Conservation (phyloP, 73 alveolate species). For the Durusdinium trenchii region DNA sequence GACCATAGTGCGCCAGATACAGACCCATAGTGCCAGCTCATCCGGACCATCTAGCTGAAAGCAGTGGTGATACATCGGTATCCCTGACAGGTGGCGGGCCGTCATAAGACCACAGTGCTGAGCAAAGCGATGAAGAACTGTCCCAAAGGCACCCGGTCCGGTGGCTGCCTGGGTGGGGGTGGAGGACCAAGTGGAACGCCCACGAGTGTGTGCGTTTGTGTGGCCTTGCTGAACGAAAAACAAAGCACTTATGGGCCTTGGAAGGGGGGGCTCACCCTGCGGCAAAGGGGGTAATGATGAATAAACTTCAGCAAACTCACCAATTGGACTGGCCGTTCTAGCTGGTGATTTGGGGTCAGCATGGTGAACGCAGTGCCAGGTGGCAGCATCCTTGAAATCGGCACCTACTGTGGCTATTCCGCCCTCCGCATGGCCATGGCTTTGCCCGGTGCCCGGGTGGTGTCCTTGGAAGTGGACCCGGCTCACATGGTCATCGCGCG, state of each 20-base stretch:
- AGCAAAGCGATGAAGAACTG: slow-evolving; percentile 70
- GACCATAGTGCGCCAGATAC: not conserved
- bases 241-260: no score
- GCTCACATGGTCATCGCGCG: slow-evolving; percentile 95
- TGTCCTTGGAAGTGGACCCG: slow-evolving; percentile 62
- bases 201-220: no score
- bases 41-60: not conserved
- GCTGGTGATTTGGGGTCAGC: not conserved
- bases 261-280: not conserved
- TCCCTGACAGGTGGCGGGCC: slow-evolving; percentile 76
- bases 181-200: no score
- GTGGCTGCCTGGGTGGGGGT: not conserved
- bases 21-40: not conserved
- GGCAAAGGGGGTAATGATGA: not conserved
- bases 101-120: slow-evolving; percentile 85
- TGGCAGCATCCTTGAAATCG: slow-evolving; percentile 93
- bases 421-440: slow-evolving; percentile 87
- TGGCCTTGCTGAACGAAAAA: no score
- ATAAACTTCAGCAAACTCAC: not conserved
- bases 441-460: slow-evolving; percentile 37
- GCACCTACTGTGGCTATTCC: slow-evolving; percentile 91
- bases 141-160: slow-evolving; percentile 3
- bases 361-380: not conserved
- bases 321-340: not conserved
- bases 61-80: not conserved